A percentile compares a stretch with the other conserved stretches of the same genome.
These are phyloP conservation scores for Colletotrichum filicis DNA, from an alignment of 2,329 filamentous ascomycete genomes.

Conservation along the genomic window DNA sequence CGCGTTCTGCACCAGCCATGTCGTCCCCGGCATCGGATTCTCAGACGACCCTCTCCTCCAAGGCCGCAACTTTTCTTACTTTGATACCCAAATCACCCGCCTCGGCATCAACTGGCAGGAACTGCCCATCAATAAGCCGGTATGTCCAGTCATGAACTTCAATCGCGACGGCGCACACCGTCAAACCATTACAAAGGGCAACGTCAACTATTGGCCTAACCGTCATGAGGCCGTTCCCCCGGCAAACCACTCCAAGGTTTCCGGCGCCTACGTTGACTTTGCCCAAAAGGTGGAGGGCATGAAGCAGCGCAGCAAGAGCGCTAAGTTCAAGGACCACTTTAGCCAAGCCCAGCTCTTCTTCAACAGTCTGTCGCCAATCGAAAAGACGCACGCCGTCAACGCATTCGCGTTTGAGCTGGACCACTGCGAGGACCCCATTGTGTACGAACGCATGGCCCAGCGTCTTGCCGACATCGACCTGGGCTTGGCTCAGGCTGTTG, in stretches of 20 bases:
- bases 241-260: slow-evolving; percentile 58
- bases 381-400: slow-evolving; percentile 70
- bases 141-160: slow-evolving; percentile 80
- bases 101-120: slow-evolving; percentile 82
- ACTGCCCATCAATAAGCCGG: slow-evolving; percentile 79
- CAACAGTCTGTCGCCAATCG: slow-evolving; percentile 76
- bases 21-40: slow-evolving; percentile 82
- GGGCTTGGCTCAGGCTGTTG: slow-evolving; percentile 74
- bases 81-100: slow-evolving; percentile 76
- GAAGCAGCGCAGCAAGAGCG: slow-evolving; percentile 75
- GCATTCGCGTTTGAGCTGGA: slow-evolving; percentile 79
- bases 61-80: slow-evolving; percentile 77
- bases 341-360: slow-evolving; percentile 86
- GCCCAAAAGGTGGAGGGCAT: slow-evolving; percentile 73
- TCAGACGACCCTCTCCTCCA: slow-evolving; percentile 81
- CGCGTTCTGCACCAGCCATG: slow-evolving; percentile 83
- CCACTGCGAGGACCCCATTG: slow-evolving; percentile 82
- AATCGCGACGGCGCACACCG: slow-evolving; percentile 80
- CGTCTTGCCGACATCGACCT: slow-evolving; percentile 80
- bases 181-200: slow-evolving; percentile 79
- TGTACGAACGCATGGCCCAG: slow-evolving; percentile 77
- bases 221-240: slow-evolving; percentile 73
- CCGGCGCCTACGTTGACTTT: slow-evolving; percentile 78
- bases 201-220: slow-evolving; percentile 85
- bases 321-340: slow-evolving; percentile 82